Evolutionary conservation across 257 asterid species (phyloP).

Genomic region (Primulina huaijiensis): DNA sequence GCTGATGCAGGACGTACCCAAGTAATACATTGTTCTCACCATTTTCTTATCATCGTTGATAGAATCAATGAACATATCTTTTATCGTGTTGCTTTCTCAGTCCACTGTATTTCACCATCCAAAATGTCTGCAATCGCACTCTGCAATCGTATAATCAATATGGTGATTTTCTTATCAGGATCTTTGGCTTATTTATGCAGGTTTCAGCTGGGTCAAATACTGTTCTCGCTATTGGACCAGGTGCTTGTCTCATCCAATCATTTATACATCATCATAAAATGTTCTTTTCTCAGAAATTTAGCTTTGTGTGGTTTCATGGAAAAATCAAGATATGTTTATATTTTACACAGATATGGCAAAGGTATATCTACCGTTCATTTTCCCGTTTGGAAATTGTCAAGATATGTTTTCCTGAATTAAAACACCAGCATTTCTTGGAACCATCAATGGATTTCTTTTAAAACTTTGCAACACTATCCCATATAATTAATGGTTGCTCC

Average conservation of each 20-base stretch:
- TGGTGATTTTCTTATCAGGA: too few relatives aligned
- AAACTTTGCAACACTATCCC: not conserved
- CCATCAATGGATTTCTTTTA: not conserved
- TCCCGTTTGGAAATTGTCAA: not conserved
- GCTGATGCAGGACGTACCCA: constrained; percentile 99
- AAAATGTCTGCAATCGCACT: too few relatives aligned
- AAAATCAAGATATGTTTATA: constrained; percentile 1
- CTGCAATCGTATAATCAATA: too few relatives aligned
- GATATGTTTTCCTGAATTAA: not conserved
- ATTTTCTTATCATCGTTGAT: not conserved
- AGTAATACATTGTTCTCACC: constrained; percentile 37
- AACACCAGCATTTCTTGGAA: not conserved
- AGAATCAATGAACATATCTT: not conserved
- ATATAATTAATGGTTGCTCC: not conserved
- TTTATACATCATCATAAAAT: not conserved
- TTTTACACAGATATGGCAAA: not conserved
- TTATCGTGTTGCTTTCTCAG: too few relatives aligned
- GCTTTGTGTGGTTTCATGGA: not conserved
- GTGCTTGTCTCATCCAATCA: constrained; percentile 39
- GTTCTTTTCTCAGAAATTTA: not conserved
- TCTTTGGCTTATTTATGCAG: constrained; percentile 34
- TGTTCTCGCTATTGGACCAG: constrained; percentile 96
- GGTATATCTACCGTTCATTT: not conserved
- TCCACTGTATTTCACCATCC: too few relatives aligned
- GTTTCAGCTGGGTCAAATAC: constrained; percentile 91